Evolutionary conservation across 2,329 filamentous ascomycete species (phyloP), one percentile per base, ranked within the genome.

Genomic region (Penicillium verrucosum): DNA sequence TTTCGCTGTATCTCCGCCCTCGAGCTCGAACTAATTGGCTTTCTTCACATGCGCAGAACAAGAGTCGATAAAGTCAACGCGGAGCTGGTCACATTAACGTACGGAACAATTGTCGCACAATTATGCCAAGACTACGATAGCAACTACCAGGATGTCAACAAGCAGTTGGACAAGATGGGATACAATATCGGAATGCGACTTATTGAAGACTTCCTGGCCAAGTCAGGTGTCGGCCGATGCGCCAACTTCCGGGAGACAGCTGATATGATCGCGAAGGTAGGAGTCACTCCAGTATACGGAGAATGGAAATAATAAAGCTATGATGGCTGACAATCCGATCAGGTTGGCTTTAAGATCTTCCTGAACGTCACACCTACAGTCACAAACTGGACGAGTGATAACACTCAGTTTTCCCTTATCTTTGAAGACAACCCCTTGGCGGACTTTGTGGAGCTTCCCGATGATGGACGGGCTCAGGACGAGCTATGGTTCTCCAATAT

Each of bases 311-410:
- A 29, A 36, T 10, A 23, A 23, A 12, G 14, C 10, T 30, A 25
- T 16, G 11, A 14, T 36, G 41, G 42, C 55, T 64, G 51, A 63
- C 56, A 29, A 40, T 36, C 16, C 18, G 18, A 45, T 59, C 62
- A 97, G 90, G 89, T 99, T 63, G 94, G 94, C 55, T 99, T 99
- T 80, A 97, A 99, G 78, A 96, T 99, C 64, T 99, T 99, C 74
- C 85, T 99, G 59, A 99, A 99, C 71, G 92, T 97, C 66, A 95
- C 92, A 4, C 94, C 94, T 0, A 89, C 88, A 8, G 88, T 97
- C 62, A 91, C 92, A 46, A 97, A 96, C 72, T 99, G 94, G 94
- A 94, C 92, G 23, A 90, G 84, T 72, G 94, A 99, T 76, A 94
- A 88, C 78, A 97, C 96, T 73, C 91, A 96, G 65, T 99, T 99